A percentile compares a stretch with the other conserved stretches of the same genome.
Conservation (phyloP, 768 basidiomycete genomes). For the Holtermanniella nyarrowii region DNA sequence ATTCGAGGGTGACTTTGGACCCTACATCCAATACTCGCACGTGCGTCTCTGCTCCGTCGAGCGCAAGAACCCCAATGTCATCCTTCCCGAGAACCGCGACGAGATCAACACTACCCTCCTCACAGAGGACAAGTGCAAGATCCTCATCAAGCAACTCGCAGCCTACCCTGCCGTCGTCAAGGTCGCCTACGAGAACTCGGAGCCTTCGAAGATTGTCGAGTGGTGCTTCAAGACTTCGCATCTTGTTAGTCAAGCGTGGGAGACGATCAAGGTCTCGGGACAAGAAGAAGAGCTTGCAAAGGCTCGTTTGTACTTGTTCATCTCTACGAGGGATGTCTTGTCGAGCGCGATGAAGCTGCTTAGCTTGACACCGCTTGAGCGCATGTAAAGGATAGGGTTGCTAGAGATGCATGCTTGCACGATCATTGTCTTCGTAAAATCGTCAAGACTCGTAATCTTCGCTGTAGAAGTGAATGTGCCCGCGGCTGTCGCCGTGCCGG, state of each 20-base stretch:
- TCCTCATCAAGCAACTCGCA: constrained; percentile 76
- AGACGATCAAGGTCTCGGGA: constrained; percentile 73
- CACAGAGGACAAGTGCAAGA: constrained; percentile 63
- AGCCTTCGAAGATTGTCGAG: constrained; percentile 84
- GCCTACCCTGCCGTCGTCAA: constrained; percentile 86
- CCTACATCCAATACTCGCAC: constrained; percentile 94
- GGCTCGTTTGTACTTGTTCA: constrained; percentile 80
- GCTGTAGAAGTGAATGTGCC: constrained; percentile 53
- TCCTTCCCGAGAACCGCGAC: constrained; percentile 49
- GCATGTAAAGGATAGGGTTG: constrained; percentile 68
- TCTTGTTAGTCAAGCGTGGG: constrained; percentile 86
- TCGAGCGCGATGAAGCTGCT: constrained; percentile 74
- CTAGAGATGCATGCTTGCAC: not conserved
- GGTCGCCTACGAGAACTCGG: constrained; percentile 69
- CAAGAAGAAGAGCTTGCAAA: constrained; percentile 64
- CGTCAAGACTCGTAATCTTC: constrained; percentile 58
- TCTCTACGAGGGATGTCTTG: constrained; percentile 82
- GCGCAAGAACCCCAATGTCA: constrained; percentile 79
- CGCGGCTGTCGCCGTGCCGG: constrained; percentile 51
- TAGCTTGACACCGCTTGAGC: constrained; percentile 77
- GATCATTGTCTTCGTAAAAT: not conserved
- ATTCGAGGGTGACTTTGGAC: constrained; percentile 73
- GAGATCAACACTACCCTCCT: constrained; percentile 62
- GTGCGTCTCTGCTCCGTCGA: constrained; percentile 82
- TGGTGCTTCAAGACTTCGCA: constrained; percentile 79